These are phyloP conservation scores for Fomitopsis palustris DNA, from an alignment of 1,284 basidiomycete genomes.

Conservation along the genomic window DNA sequence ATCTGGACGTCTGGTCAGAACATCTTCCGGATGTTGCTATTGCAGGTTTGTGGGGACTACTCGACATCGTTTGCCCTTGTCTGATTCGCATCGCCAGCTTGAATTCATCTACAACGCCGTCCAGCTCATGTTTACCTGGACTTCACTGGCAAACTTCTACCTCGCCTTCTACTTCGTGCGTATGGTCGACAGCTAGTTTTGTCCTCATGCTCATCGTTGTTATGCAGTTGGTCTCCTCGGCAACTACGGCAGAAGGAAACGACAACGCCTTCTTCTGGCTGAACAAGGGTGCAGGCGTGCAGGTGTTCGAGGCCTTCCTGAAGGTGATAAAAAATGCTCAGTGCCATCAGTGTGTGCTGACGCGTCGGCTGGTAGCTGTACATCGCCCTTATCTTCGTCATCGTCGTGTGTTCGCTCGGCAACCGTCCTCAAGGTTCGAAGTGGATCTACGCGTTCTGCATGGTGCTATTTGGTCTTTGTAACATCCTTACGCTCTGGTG, in stretches of 20 bases:
- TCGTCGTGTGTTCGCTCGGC: conserved; percentile 79
- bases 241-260: conserved; percentile 47
- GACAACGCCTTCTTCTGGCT: conserved; percentile 81
- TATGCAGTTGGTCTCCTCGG: conserved; percentile 66
- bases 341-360: conserved; percentile 4
- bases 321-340: no score
- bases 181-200: not conserved
- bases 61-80: not conserved
- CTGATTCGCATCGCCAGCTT: conserved; percentile 35
- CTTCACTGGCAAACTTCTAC: conserved; percentile 78
- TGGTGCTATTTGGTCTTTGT: conserved; percentile 71
- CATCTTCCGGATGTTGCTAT: conserved; percentile 78
- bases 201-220: not conserved
- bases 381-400: conserved; percentile 72
- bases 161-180: conserved; percentile 81
- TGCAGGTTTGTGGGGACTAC: conserved; percentile 46
- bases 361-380: conserved; percentile 44
- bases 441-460: conserved; percentile 76
- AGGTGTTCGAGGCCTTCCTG: conserved; percentile 80
- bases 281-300: conserved; percentile 63
- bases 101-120: conserved; percentile 83
- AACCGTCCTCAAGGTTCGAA: conserved; percentile 88
- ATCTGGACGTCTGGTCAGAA: conserved; percentile 92
- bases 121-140: conserved; percentile 84
- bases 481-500: conserved; percentile 84